Evolutionary conservation across 1,284 basidiomycete genomes (phyloP).

Genomic region (Ustilago hordei): DNA sequence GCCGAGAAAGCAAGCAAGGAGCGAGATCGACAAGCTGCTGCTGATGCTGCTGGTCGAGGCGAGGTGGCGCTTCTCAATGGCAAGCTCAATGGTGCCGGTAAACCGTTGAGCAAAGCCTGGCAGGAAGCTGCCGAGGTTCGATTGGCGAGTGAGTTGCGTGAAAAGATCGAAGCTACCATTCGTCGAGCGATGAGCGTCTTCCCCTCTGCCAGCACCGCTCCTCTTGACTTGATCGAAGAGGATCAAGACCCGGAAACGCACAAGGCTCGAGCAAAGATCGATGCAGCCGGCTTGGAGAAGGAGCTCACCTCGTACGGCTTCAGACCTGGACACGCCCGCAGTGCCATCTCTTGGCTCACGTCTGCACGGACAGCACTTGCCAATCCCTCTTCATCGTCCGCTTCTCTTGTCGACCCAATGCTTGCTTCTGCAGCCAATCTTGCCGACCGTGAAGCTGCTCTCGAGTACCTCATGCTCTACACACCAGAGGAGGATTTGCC

Average conservation of each 20-base stretch:
- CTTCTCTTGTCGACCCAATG: slow-evolving; percentile 48
- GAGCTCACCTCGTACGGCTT: slow-evolving; percentile 65
- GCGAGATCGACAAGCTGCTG: slow-evolving; percentile 42
- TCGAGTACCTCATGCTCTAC: slow-evolving; percentile 81
- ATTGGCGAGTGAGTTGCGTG: slow-evolving; percentile 82
- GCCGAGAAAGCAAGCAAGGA: slow-evolving; percentile 59
- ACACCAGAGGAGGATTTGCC: slow-evolving; percentile 84
- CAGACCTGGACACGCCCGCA: slow-evolving; percentile 60
- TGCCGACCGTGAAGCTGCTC: slow-evolving; percentile 74
- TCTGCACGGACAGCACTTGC: slow-evolving; percentile 51
- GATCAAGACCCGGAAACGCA: slow-evolving; percentile 18
- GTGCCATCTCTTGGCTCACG: slow-evolving; percentile 59
- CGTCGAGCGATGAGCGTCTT: slow-evolving; percentile 75
- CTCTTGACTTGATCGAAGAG: slow-evolving; percentile 45
- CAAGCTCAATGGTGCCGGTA: slow-evolving; percentile 41
- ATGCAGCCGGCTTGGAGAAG: slow-evolving; percentile 44
- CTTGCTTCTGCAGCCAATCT: slow-evolving; percentile 55
- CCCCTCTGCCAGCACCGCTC: slow-evolving; percentile 41
- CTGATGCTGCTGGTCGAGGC: slow-evolving; percentile 36
- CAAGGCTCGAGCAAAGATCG: slow-evolving; percentile 24
- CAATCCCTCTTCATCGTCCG: slow-evolving; percentile 12
- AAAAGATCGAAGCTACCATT: slow-evolving; percentile 84
- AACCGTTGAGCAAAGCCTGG: slow-evolving; percentile 73
- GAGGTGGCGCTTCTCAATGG: slow-evolving; percentile 34
- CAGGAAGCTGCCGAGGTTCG: slow-evolving; percentile 82